These are phyloP conservation scores for Nitzschia sp. DNA, from an alignment of 108 stramenopile genomes.

Conservation along the genomic window DNA sequence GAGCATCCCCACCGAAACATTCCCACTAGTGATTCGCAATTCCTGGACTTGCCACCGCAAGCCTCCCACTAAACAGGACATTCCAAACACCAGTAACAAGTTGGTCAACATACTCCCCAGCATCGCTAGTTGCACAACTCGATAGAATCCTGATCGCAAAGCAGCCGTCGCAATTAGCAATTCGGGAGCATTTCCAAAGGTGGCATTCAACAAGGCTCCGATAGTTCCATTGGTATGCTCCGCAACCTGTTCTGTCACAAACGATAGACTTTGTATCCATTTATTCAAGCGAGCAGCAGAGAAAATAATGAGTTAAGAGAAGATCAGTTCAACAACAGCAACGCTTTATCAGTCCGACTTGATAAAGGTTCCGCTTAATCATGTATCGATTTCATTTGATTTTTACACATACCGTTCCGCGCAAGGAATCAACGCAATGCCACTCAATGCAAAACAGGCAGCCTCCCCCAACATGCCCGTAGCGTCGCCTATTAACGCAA, in stretches of 20 bases:
- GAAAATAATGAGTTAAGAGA: not conserved
- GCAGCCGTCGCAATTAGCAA: conserved; percentile 87
- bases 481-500: conserved; percentile 84
- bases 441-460: conserved; percentile 74
- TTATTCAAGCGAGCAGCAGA: conserved; percentile 1
- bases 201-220: conserved; percentile 92
- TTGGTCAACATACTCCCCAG: conserved; percentile 90
- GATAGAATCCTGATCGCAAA: conserved; percentile 78
- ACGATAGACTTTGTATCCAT: conserved; percentile 61
- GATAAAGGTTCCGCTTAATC: not conserved
- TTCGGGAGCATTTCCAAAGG: conserved; percentile 95
- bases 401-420: conserved; percentile 64
- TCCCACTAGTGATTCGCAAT: conserved; percentile 72
- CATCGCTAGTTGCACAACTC: conserved; percentile 89
- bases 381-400: not conserved
- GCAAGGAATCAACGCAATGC: conserved; percentile 80
- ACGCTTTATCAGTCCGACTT: too few species aligned
- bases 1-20: conserved; percentile 78
- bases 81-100: conserved; percentile 87
- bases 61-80: conserved; percentile 85
- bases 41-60: conserved; percentile 85
- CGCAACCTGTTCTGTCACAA: conserved; percentile 93
- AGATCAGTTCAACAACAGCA: not conserved
- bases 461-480: conserved; percentile 80
- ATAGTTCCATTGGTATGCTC: conserved; percentile 91